Conservation (phyloP, 2,329 filamentous ascomycete genomes). For the Claviceps arundinis region DNA sequence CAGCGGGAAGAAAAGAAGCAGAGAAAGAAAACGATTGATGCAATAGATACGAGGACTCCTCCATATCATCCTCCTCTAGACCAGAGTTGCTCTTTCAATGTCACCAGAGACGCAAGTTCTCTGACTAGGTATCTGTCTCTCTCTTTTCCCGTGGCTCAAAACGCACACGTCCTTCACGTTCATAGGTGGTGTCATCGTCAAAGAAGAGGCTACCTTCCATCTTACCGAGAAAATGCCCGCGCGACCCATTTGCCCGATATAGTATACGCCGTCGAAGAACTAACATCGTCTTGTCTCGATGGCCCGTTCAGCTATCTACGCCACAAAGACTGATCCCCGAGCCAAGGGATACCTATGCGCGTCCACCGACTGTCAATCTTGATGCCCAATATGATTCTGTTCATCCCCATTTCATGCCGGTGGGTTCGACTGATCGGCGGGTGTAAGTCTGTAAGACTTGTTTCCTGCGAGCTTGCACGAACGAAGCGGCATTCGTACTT, state of each 20-base stretch:
- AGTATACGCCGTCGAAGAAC: neutral
- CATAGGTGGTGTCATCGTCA: neutral
- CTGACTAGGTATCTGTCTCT: no score
- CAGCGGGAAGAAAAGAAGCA: neutral
- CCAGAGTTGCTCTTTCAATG: neutral
- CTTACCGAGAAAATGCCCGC: neutral
- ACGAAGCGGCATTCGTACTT: neutral
- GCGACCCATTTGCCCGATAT: neutral
- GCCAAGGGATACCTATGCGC: neutral
- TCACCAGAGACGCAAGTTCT: neutral
- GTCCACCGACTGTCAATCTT: neutral
- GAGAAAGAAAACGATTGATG: neutral
- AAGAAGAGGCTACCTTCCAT: no score
- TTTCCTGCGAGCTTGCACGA: neutral
- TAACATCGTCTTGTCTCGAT: neutral
- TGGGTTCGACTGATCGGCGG: neutral
- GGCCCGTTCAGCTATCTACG: neutral
- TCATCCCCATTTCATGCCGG: neutral
- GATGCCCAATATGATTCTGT: slow-evolving; percentile 2
- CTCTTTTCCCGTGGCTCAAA: neutral
- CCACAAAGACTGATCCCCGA: neutral
- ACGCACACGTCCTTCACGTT: neutral
- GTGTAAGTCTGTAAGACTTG: neutral
- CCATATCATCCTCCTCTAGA: neutral
- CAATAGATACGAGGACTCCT: neutral